phyloP scores from a whole-genome alignment of 1,139 yeast species.

The Pichia sp. region DNA sequence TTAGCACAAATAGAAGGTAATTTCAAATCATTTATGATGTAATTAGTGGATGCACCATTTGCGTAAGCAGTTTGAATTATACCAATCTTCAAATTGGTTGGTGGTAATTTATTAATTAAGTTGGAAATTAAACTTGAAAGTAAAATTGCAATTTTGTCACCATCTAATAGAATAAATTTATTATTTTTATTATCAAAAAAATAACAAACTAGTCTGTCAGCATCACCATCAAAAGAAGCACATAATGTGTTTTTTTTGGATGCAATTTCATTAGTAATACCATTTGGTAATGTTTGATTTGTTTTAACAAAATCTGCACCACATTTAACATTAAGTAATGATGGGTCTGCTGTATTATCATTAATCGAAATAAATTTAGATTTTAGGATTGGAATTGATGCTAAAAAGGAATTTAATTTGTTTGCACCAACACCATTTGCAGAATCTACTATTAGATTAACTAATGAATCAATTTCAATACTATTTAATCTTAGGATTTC shows the following conservation, averaged over 20 bases:
- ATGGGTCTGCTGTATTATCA: slow-evolving; percentile 49
- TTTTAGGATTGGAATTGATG: slow-evolving; percentile 36
- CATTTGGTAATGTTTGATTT: slow-evolving; percentile 68
- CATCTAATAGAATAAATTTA: slow-evolving; percentile 71
- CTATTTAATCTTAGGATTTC: slow-evolving; percentile 19
- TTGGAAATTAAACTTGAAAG: slow-evolving; percentile 44
- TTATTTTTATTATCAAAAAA: slow-evolving; percentile 39
- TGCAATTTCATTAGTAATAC: slow-evolving; percentile 31
- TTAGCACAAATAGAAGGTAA: slow-evolving; percentile 86
- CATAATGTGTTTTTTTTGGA: slow-evolving; percentile 41
- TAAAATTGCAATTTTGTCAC: slow-evolving; percentile 87
- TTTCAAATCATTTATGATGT: slow-evolving; percentile 52
- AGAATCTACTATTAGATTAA: slow-evolving; percentile 60
- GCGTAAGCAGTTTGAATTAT: slow-evolving; percentile 98
- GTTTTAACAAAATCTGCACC: slow-evolving; percentile 98
- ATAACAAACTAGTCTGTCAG: slow-evolving; percentile 89
- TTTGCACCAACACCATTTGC: slow-evolving; percentile 98
- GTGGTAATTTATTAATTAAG: slow-evolving; percentile 17
- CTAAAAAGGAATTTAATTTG: slow-evolving; percentile 38
- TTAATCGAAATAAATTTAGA: slow-evolving; percentile 45
- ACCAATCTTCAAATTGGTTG: slow-evolving; percentile 48
- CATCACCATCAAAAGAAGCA: slow-evolving; percentile 95
- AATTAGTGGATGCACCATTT: slow-evolving; percentile 83
- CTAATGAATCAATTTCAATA: slow-evolving; percentile 31
- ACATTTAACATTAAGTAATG: slow-evolving; percentile 64